Evolutionary conservation across 148 eudicot genomes (phyloP).

Genomic region (Rhododendron simsii): DNA sequence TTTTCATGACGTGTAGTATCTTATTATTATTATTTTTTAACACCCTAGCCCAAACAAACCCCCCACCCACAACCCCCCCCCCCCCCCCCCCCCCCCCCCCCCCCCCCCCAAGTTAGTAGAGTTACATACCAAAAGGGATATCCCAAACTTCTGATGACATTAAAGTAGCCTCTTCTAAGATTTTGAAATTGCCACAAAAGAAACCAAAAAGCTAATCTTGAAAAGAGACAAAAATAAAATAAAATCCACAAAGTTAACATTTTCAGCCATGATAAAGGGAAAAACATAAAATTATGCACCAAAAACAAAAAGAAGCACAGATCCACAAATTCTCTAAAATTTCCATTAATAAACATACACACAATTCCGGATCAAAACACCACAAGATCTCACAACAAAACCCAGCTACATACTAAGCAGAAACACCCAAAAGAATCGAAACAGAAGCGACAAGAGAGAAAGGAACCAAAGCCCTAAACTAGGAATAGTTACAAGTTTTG

Average conservation of each 20-base stretch:
- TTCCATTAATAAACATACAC: neutral
- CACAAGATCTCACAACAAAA: neutral
- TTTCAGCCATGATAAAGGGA: neutral
- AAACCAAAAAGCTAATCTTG: neutral
- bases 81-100: neutral
- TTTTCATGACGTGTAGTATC: neutral
- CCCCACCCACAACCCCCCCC: too few relatives aligned
- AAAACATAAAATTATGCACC: neutral
- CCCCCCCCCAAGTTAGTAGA: neutral
- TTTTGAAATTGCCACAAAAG: neutral
- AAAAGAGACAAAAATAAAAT: neutral
- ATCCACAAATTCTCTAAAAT: neutral
- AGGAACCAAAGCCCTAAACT: neutral
- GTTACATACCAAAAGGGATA: neutral
- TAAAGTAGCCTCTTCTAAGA: neutral
- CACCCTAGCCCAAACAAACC: too few relatives aligned
- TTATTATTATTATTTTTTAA: neutral
- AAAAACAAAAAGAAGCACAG: neutral
- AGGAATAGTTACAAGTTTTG: neutral
- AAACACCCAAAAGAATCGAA: neutral
- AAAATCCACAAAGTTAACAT: neutral
- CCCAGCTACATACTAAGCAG: neutral
- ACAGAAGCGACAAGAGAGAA: neutral
- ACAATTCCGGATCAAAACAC: neutral
- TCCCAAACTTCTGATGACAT: neutral